A percentile compares a stretch with the other conserved stretches of the same genome.
Evolutionary conservation across 345 rosid genomes (phyloP).

Genomic region (Gossypium longicalyx): DNA sequence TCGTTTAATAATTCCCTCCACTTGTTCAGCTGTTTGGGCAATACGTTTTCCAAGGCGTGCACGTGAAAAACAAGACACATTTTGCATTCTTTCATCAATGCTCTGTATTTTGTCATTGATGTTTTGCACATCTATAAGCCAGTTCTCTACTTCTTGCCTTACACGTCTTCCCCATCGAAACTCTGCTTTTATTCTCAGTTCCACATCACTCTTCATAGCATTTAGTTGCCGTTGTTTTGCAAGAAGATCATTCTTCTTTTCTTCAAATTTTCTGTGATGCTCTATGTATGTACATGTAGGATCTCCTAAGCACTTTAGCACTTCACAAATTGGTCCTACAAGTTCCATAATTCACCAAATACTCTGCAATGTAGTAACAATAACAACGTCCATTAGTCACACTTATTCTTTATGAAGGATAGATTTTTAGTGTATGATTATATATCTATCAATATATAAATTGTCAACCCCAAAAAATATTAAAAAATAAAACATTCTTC

Average conservation of each 20-base stretch:
- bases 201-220: neutral
- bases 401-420: too few relatives aligned
- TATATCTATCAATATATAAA: too few relatives aligned
- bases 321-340: neutral
- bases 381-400: neutral
- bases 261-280: neutral
- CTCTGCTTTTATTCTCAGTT: neutral
- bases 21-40: neutral
- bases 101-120: neutral
- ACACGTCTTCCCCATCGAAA: neutral
- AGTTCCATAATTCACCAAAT: conserved; percentile 7
- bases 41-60: neutral
- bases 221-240: neutral
- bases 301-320: conserved; percentile 3
- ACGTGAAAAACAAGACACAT: neutral
- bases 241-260: neutral
- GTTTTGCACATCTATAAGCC: neutral
- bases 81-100: neutral
- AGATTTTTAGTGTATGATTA: neutral
- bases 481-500: too few relatives aligned
- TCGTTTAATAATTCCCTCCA: neutral
- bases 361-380: neutral
- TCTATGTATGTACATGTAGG: neutral
- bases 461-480: too few relatives aligned
- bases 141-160: neutral